Evolutionary conservation across 495 filamentous ascomycete species (phyloP), one percentile per base, ranked within the genome.

Genomic region (Penicillium salamii): DNA sequence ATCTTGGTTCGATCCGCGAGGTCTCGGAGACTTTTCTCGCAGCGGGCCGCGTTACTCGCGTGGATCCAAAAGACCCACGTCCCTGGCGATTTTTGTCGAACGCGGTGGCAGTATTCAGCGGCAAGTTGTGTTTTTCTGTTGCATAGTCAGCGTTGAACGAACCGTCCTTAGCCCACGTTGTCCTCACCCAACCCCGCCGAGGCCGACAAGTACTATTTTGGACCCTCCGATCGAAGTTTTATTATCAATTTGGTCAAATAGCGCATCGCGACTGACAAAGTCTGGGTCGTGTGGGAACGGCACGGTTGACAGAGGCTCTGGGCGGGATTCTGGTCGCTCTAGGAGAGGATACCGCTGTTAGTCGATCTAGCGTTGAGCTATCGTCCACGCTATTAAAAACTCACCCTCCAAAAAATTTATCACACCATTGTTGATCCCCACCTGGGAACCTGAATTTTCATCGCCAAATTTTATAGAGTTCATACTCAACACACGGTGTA

Each of bases 1-100:
- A 77, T 65, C 42, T 71, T 65, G 26, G 63, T 38, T 5, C 23
- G 44, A 23, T 73, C 46, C 36, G 75, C 70, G 43, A 79, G 71
- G 6, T 66, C 60, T 24, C 54, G 55, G 56, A 58, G 72, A 45
- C 67, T 52, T 40, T 77, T 53, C 54, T 71, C 63, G 29, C 29
- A 32, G 29, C 29, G 29, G 7, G 29, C 29, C 7, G 29, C 29
- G 12, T 32, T 32, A 32, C 69, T 70, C 2, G 70, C 69, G 50
- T 74, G 68, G 4, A 79, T 52, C 77, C 78, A 81, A 54, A 81
- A 76, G 7, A 79, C 67, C 65, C 66, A 76, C 19, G 64, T 77
- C n/a, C 60, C 41, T 2, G 68, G 72, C 14, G 59, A 72, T 38
- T 74, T 48, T 1, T 1, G 13, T 54, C 61, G 63, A 11, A 55